Percentiles rank a stretch among this genome's conserved stretches.
phyloP scores from a whole-genome alignment of 305 asterid species.

The Fraxinus angustifolia region DNA sequence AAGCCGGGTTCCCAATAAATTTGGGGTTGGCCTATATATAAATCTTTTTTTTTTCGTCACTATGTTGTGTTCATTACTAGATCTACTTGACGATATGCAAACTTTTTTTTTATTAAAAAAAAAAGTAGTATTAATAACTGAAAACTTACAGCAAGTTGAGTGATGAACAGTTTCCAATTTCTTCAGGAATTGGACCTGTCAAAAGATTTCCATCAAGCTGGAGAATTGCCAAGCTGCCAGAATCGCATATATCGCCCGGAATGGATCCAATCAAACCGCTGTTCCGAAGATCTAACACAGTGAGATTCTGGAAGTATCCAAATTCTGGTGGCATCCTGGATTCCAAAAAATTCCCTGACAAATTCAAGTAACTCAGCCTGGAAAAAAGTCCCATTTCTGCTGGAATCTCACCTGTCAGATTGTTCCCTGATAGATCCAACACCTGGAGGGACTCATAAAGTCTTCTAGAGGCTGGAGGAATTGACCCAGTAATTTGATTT shows the following conservation, averaged over 20 bases:
- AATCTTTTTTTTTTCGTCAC: neutral
- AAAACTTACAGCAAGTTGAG: constrained; percentile 77
- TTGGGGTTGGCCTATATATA: neutral
- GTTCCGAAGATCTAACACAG: constrained; percentile 66
- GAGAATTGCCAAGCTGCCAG: constrained; percentile 75
- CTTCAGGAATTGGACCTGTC: constrained; percentile 67
- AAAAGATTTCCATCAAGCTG: constrained; percentile 86
- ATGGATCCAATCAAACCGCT: constrained; percentile 56
- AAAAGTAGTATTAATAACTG: neutral
- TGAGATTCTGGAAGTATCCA: constrained; percentile 65
- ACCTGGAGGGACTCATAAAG: constrained; percentile 51
- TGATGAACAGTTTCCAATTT: constrained; percentile 81
- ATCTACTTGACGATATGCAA: neutral
- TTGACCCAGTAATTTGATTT: constrained; percentile 56
- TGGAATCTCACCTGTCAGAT: constrained; percentile 63
- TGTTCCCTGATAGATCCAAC: constrained; percentile 71
- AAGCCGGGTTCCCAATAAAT: neutral
- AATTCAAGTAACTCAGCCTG: constrained; percentile 63
- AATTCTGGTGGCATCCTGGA: constrained; percentile 73
- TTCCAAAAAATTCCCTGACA: constrained; percentile 73
- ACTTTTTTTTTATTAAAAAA: too few relatives aligned
- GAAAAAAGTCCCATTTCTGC: constrained; percentile 71
- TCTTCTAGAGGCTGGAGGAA: constrained; percentile 59
- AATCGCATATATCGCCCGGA: constrained; percentile 75
- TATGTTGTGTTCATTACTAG: neutral